Percentiles rank a stretch among this genome's conserved stretches.
Conservation (phyloP, 805 yeast species). For the Danielozyma ontarioensis region DNA sequence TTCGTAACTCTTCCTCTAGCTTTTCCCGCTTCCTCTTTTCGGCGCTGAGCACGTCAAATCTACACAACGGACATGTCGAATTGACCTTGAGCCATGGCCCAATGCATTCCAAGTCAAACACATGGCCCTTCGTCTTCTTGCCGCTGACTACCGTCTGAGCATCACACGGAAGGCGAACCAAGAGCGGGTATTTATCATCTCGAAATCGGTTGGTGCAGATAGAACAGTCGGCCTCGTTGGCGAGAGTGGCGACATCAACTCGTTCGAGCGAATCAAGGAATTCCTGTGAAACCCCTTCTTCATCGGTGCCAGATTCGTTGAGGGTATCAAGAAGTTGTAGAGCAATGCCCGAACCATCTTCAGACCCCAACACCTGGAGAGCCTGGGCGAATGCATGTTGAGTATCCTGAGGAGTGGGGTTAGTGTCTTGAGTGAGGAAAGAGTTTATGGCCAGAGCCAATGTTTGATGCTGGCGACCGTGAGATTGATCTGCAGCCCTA, state of each 20-base stretch:
- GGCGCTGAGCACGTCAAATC: conserved; percentile 57
- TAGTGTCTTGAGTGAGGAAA: conserved; percentile 19
- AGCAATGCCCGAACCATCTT: conserved; percentile 27
- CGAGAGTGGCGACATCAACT: conserved; percentile 32
- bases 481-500: conserved; percentile 5
- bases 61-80: conserved; percentile 80
- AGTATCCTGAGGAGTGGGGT: conserved; percentile 5
- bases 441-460: conserved; percentile 29
- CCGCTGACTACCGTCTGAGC: conserved; percentile 18
- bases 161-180: conserved; percentile 70
- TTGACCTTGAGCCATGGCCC: conserved; percentile 81
- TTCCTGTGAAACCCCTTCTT: conserved; percentile 56
- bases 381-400: conserved; percentile 27
- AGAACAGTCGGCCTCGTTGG: conserved; percentile 65
- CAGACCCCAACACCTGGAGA: conserved; percentile 21
- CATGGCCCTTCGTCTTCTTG: conserved; percentile 43
- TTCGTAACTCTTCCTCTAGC: conserved; percentile 29
- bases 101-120: conserved; percentile 84
- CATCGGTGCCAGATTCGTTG: conserved; percentile 5
- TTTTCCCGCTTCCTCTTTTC: conserved; percentile 22
- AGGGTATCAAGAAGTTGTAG: conserved; percentile 20
- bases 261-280: conserved; percentile 77
- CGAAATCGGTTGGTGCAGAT: conserved; percentile 74
- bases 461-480: conserved; percentile 25
- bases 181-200: conserved; percentile 72